phyloP scores from a whole-genome alignment of 148 eudicot genomes.

The Rhododendron griersonianum region DNA sequence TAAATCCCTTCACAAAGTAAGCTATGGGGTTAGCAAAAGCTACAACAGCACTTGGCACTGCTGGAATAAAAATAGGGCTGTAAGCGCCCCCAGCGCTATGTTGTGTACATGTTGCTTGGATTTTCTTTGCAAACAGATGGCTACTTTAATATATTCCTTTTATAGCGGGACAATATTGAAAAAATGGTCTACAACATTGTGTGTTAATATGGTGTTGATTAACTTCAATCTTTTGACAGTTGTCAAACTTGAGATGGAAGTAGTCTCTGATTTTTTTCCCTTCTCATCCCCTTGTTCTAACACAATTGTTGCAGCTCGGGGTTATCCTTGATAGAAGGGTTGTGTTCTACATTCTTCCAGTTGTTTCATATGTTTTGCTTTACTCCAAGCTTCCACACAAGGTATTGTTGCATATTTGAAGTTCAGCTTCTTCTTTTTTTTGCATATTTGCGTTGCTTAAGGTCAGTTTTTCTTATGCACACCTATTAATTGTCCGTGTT shows the following conservation, averaged over 20 bases:
- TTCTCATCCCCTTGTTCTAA: background rate
- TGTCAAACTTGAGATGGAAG: background rate
- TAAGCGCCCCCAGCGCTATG: background rate
- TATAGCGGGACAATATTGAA: background rate
- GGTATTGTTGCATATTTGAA: slow-evolving; percentile 39
- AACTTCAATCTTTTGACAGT: background rate
- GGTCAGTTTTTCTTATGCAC: background rate
- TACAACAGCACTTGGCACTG: background rate
- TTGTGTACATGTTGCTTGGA: background rate
- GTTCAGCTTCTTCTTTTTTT: background rate
- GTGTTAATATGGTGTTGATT: background rate
- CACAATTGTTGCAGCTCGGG: slow-evolving; percentile 57
- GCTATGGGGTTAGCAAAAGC: background rate
- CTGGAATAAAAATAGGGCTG: background rate
- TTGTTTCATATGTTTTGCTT: slow-evolving; percentile 60
- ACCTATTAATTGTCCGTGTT: background rate
- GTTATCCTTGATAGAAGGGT: slow-evolving; percentile 78
- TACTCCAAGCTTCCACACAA: slow-evolving; percentile 97
- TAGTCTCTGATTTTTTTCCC: background rate
- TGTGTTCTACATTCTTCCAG: slow-evolving; percentile 60
- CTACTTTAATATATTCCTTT: background rate
- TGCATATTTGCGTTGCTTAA: background rate
- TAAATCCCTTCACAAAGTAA: background rate
- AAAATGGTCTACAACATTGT: background rate
- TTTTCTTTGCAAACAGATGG: background rate